These are phyloP conservation scores for Sporisorium graminicola DNA, from an alignment of 1,284 basidiomycete species.

Conservation along the genomic window DNA sequence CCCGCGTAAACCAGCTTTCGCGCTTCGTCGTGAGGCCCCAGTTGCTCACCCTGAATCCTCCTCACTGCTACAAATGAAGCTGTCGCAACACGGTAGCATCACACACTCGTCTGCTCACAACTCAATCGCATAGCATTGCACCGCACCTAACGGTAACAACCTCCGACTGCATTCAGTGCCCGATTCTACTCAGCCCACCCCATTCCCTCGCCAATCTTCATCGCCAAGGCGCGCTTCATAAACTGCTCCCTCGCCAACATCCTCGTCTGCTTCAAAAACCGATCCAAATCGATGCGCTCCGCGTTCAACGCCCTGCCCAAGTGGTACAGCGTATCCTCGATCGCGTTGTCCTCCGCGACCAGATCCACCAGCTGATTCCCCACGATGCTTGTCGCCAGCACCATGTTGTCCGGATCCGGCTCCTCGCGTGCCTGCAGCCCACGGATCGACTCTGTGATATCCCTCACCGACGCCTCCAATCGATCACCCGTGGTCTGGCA, in stretches of 20 bases:
- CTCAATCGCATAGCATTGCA: neutral
- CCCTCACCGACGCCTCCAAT: slow-evolving; percentile 76
- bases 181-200: slow-evolving; percentile 51
- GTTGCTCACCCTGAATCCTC: too few relatives aligned
- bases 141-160: too few relatives aligned
- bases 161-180: too few relatives aligned
- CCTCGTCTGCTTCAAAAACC: slow-evolving; percentile 66
- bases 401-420: slow-evolving; percentile 57
- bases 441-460: slow-evolving; percentile 78
- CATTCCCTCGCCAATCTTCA: slow-evolving; percentile 61
- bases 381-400: slow-evolving; percentile 62
- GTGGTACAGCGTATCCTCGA: slow-evolving; percentile 98
- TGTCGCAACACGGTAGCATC: neutral
- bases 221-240: slow-evolving; percentile 62
- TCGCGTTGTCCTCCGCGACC: slow-evolving; percentile 97
- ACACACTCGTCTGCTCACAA: neutral
- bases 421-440: slow-evolving; percentile 70
- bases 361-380: slow-evolving; percentile 80
- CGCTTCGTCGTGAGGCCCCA: too few relatives aligned
- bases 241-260: slow-evolving; percentile 67
- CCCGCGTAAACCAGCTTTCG: too few relatives aligned
- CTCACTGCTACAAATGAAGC: neutral
- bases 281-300: slow-evolving; percentile 72
- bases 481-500: slow-evolving; percentile 82
- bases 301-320: slow-evolving; percentile 91